A percentile compares a stretch with the other conserved stretches of the same genome.
Evolutionary conservation across 2,329 filamentous ascomycete species (phyloP).

Genomic region (Ilyonectria mors-panacis): DNA sequence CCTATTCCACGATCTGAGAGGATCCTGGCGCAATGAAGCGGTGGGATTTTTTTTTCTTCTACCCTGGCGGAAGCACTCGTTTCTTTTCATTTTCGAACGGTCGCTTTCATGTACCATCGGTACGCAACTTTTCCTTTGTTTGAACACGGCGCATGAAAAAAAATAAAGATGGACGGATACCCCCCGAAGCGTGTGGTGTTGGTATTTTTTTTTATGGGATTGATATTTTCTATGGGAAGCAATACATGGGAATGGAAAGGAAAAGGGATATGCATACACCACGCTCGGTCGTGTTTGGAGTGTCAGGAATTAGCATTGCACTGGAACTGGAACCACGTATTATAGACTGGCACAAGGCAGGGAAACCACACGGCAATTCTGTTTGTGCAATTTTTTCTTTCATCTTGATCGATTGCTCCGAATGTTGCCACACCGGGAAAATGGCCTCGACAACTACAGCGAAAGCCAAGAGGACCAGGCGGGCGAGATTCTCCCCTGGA

Average conservation of each 20-base stretch:
- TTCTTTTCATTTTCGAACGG: constrained; percentile 37
- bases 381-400: constrained; percentile 35
- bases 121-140: constrained; percentile 44
- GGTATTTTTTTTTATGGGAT: constrained; percentile 41
- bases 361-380: constrained; percentile 45
- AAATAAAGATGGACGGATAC: constrained; percentile 52
- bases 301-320: constrained; percentile 45
- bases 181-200: constrained; percentile 47
- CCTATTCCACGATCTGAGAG: constrained; percentile 25
- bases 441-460: neutral
- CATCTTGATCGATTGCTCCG: constrained; percentile 34
- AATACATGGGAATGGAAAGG: constrained; percentile 40
- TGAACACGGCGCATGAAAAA: constrained; percentile 50
- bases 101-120: constrained; percentile 37
- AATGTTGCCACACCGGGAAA: constrained; percentile 15
- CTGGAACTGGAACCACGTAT: constrained; percentile 45
- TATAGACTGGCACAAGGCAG: constrained; percentile 49
- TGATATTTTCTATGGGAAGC: constrained; percentile 38
- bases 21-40: constrained; percentile 31
- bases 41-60: constrained; percentile 38
- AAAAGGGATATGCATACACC: constrained; percentile 48
- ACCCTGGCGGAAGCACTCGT: constrained; percentile 29
- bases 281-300: constrained; percentile 46
- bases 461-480: neutral
- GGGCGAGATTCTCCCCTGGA: constrained; percentile 4